Percentiles rank a stretch among this genome's conserved stretches.
Evolutionary conservation across 192 early-diverging fungal species (phyloP).

Genomic region (Haplosporangium gracile): DNA sequence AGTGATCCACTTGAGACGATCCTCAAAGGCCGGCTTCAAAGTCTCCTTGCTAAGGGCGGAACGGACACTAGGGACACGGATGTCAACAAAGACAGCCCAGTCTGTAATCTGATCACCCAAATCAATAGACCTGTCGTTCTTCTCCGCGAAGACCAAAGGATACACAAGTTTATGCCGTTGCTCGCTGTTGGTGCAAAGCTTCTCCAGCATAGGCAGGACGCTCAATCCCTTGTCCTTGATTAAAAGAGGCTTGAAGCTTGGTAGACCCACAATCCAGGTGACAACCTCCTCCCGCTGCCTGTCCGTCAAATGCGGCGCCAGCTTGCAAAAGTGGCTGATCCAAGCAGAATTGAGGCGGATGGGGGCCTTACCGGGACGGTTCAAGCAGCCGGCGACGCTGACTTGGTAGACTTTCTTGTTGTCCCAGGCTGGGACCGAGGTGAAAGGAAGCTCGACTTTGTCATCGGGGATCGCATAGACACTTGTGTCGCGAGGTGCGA

Average conservation of each 20-base stretch:
- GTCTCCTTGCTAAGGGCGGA: slow-evolving; percentile 37
- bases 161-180: slow-evolving; percentile 34
- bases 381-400: slow-evolving; percentile 20
- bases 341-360: slow-evolving; percentile 21
- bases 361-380: neutral
- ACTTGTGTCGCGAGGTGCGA: slow-evolving; percentile 31
- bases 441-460: slow-evolving; percentile 18
- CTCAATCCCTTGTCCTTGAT: neutral
- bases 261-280: slow-evolving; percentile 10
- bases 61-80: slow-evolving; percentile 39
- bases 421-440: slow-evolving; percentile 36
- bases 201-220: slow-evolving; percentile 11
- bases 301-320: slow-evolving; percentile 13
- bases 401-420: slow-evolving; percentile 25
- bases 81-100: slow-evolving; percentile 44
- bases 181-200: slow-evolving; percentile 28
- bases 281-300: slow-evolving; percentile 29
- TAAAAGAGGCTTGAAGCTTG: slow-evolving; percentile 28
- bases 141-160: slow-evolving; percentile 36
- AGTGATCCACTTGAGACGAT: slow-evolving; percentile 44
- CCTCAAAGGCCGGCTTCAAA: slow-evolving; percentile 43
- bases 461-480: slow-evolving; percentile 28
- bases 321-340: slow-evolving; percentile 27
- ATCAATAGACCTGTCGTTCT: slow-evolving; percentile 24
- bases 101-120: slow-evolving; percentile 19